Evolutionary conservation across 768 basidiomycete genomes (phyloP).

Genomic region (Macrolepiota fuliginosa): DNA sequence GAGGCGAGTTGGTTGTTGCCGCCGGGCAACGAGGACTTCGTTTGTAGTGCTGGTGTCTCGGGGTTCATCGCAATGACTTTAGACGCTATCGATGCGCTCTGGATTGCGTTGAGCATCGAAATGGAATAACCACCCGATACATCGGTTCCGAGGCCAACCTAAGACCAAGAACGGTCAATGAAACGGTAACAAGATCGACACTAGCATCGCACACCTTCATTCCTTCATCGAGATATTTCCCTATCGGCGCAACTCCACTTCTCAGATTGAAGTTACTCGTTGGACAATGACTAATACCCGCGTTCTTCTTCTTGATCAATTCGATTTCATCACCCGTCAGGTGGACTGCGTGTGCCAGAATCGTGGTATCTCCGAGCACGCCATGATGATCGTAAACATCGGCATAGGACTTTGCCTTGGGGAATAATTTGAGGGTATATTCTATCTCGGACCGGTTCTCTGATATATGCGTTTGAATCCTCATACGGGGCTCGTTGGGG

Average conservation of each 20-base stretch:
- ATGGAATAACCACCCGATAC: slow-evolving; percentile 84
- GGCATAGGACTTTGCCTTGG: slow-evolving; percentile 64
- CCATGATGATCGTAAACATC: slow-evolving; percentile 78
- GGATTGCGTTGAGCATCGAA: slow-evolving; percentile 75
- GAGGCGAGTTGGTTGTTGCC: neutral
- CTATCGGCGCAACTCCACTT: slow-evolving; percentile 82
- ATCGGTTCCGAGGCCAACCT: slow-evolving; percentile 96
- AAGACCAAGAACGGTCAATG: slow-evolving; percentile 2
- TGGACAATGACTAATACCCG: slow-evolving; percentile 91
- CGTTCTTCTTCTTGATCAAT: slow-evolving; percentile 59
- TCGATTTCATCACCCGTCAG: slow-evolving; percentile 71
- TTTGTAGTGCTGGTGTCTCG: neutral
- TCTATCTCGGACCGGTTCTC: slow-evolving; percentile 78
- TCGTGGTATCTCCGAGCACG: slow-evolving; percentile 74
- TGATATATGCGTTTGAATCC: slow-evolving; percentile 90
- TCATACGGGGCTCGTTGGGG: slow-evolving; percentile 52
- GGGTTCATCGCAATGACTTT: slow-evolving; percentile 65
- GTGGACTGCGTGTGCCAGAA: slow-evolving; percentile 87
- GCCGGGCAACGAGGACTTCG: neutral
- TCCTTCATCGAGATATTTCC: slow-evolving; percentile 74
- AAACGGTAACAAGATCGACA: neutral
- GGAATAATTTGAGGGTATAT: slow-evolving; percentile 66
- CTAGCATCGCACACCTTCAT: slow-evolving; percentile 62
- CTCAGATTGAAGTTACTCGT: slow-evolving; percentile 90
- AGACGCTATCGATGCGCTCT: slow-evolving; percentile 75